Conservation (phyloP, 2,329 filamentous ascomycete genomes). For the Clonostachys rosea region DNA sequence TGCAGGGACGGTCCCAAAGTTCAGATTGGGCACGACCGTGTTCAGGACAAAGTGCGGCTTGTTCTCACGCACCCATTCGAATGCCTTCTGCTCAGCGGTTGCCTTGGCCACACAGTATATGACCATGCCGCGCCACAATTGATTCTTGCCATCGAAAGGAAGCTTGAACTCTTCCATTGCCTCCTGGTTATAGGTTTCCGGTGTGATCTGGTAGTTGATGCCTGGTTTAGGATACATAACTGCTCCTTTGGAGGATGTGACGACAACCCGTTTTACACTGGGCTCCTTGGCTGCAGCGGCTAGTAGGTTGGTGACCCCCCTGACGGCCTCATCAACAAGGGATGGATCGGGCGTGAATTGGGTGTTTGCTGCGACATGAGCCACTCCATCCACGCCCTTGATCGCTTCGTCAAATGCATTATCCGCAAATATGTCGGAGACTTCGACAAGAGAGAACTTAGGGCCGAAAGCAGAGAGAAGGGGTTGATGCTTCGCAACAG, state of each 20-base stretch:
- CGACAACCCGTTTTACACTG: not conserved
- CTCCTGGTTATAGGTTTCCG: not conserved
- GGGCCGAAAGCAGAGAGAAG: not conserved
- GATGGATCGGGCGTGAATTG: not conserved
- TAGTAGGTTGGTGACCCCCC: not conserved
- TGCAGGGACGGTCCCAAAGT: too few species aligned
- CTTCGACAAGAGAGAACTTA: not conserved
- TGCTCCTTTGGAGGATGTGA: not conserved
- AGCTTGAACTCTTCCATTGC: not conserved
- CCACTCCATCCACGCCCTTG: slow-evolving; percentile 1
- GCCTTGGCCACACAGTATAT: slow-evolving; percentile 17
- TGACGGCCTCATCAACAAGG: not conserved
- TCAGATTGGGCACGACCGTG: slow-evolving; percentile 12
- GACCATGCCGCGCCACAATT: not conserved
- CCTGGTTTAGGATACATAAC: not conserved
- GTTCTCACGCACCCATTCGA: slow-evolving; percentile 14
- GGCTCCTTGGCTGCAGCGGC: not conserved
- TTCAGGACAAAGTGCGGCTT: slow-evolving; percentile 17
- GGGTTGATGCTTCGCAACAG: too few species aligned
- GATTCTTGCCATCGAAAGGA: not conserved
- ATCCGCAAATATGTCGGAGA: not conserved
- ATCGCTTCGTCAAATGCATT: slow-evolving; percentile 2
- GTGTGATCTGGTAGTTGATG: not conserved
- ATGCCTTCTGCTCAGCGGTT: not conserved
- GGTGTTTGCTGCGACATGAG: not conserved